Evolutionary conservation across 805 yeast genomes (phyloP), one percentile per base, ranked within the genome.

Genomic region (Saturnispora silvae): DNA sequence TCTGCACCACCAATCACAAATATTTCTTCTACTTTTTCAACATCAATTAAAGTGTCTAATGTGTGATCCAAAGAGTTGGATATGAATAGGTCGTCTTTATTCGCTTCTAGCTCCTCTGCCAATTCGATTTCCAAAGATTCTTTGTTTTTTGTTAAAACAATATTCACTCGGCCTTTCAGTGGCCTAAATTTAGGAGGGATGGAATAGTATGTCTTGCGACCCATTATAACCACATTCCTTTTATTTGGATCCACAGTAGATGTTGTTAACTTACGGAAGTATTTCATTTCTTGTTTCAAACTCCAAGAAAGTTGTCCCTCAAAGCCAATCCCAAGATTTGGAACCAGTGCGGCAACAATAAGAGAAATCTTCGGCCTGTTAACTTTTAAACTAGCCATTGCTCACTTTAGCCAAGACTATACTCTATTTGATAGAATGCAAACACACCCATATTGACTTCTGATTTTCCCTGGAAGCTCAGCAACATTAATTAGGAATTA

Each of bases 1-100:
- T 87, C 87, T 1, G 87, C 92, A 1, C 98, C 98, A 3, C 98
- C 98, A 44, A 92, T 89, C 19, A 92, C 69, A 51, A 77, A 92
- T 1, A 92, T 66, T 33, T 72, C 71, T 34, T 75, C 81, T 16
- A 79, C 53, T 2, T 50, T 44, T 4, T 49, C 44, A 32, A 43
- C 20, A 9, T 52, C 45, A n/a, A 19, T 17, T n/a, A 70, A 43
- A 10, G 46, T 40, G 0, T 51, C 43, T 7, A 75, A 42, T 0
- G 80, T 73, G 1, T 57, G 57, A 5, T 61, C 57, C 14, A 77
- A 48, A 1, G 77, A 66, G 22, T 59, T 52, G 15, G 71, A 68
- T 2, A 60, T 28, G 5, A 34, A 34, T 23, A 57, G 37, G 11
- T 34, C 25, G 8, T 42, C 47, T 5, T 46, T 33, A 23, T 51